Base-by-base conservation (phyloP, 2,329 filamentous ascomycete genomes). In the Hypomyces rosellus region DNA sequence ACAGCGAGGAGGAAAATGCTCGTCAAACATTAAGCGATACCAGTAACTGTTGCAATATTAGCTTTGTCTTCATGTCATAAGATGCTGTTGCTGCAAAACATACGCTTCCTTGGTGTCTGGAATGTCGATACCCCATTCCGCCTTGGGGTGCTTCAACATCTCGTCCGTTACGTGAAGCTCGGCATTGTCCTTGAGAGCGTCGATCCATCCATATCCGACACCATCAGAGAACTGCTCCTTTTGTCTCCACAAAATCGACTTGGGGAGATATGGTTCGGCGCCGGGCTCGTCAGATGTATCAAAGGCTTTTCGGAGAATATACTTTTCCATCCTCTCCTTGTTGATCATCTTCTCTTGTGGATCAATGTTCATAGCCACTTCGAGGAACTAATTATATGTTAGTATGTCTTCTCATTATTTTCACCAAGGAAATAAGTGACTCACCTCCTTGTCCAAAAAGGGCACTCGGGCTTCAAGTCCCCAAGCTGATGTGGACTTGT, bases 151-250 rank as follows among this genome's bases (percentile, higher is more conserved):
- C 79, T 91, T 90, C 87, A 97, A 89, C 84, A 95, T 91, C 77
- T 97, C 92, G 65, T 99, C 92, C 15, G 88, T 95, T 50, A 99
- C 86, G 51, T 93, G 82, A 57, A 84, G 69, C 73, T 95, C 90
- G 34, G 93, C 93, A 64, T 86, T 88, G 72, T 97, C 93, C 80
- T 96, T 97, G 63, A 99, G 82, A 6, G 85, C 88, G 65, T 99
- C 93, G 66, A 99, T 99, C 93, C 93, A 99, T 56, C 93, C 91
- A 74, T 99, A 99, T 51, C 93, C 93, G 51, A 99, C 93, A 67
- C 93, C 95, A 64, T 99, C 95, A 52, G 87, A 95, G 77, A 99
- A 99, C 74, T 99, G 93, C 76, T 99, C 93, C 83, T 99, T 99
- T 74, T 99, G 95, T 67, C 95, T 82, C 88, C 89, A 99, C 50